Percentiles rank a stretch among this genome's conserved stretches.
Evolutionary conservation across 2,329 filamentous ascomycete species (phyloP).

Genomic region (Colletotrichum chlorophyti): DNA sequence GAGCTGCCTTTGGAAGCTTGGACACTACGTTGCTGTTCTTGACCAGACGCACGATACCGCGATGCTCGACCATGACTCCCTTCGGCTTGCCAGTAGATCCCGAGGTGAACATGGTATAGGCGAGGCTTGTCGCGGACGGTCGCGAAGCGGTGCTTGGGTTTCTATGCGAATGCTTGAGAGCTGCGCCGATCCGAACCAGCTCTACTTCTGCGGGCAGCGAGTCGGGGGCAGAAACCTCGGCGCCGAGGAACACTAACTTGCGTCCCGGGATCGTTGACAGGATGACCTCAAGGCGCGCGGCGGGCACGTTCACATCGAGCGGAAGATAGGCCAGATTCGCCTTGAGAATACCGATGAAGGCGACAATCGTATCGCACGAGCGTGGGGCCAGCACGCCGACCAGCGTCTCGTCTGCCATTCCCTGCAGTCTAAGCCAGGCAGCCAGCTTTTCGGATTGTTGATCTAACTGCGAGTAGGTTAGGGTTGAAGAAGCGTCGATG

Average conservation of each 20-base stretch:
- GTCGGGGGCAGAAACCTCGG: not conserved
- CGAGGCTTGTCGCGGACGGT: not conserved
- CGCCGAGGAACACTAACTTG: not conserved
- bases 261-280: not conserved
- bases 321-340: not conserved
- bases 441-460: not conserved
- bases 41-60: not conserved
- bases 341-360: not conserved
- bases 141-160: not conserved
- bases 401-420: not conserved
- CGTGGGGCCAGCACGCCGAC: not conserved
- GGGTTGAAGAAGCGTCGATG: not conserved
- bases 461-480: not conserved
- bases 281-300: not conserved
- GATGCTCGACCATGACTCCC: slow-evolving; percentile 4
- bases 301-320: not conserved
- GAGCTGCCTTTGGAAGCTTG: not conserved
- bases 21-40: not conserved
- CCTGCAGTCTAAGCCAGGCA: not conserved
- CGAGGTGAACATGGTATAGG: not conserved
- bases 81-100: not conserved
- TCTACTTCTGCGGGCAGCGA: not conserved
- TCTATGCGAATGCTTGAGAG: not conserved
- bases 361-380: not conserved
- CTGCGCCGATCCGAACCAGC: not conserved